Conservation (phyloP, 495 filamentous ascomycete genomes). For the Annulohypoxylon maeteangense region DNA sequence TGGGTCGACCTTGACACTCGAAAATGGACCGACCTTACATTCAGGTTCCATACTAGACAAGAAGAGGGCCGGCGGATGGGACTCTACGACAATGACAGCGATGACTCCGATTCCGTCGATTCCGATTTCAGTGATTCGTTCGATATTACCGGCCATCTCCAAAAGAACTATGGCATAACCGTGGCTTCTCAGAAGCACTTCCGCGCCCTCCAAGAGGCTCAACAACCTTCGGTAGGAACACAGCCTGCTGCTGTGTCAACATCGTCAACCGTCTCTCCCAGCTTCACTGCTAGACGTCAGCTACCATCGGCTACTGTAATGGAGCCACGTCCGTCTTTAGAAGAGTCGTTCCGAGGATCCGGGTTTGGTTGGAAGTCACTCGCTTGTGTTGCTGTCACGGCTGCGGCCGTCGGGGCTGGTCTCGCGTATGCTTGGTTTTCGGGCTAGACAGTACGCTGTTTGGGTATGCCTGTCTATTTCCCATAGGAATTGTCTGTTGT, state of each 20-base stretch:
- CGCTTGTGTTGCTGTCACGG: conserved; percentile 35
- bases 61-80: neutral
- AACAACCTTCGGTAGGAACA: neutral
- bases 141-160: neutral
- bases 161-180: neutral
- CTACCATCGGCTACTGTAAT: conserved; percentile 20
- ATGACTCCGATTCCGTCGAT: neutral
- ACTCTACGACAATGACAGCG: neutral
- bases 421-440: conserved; percentile 39
- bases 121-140: neutral
- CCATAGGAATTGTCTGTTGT: neutral
- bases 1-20: neutral
- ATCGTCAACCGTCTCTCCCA: neutral
- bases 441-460: conserved; percentile 14
- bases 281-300: conserved; percentile 23
- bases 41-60: neutral
- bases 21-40: conserved; percentile 1
- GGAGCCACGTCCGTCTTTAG: conserved; percentile 13
- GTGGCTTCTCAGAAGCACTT: conserved; percentile 8
- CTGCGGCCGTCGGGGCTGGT: conserved; percentile 32
- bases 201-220: neutral
- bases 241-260: neutral
- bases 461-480: neutral
- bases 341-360: neutral
- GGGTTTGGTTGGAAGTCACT: conserved; percentile 39